Percentiles rank a stretch among this genome's conserved stretches.
Conservation (phyloP, 768 basidiomycete genomes). For the Tricholoma flavovirens region DNA sequence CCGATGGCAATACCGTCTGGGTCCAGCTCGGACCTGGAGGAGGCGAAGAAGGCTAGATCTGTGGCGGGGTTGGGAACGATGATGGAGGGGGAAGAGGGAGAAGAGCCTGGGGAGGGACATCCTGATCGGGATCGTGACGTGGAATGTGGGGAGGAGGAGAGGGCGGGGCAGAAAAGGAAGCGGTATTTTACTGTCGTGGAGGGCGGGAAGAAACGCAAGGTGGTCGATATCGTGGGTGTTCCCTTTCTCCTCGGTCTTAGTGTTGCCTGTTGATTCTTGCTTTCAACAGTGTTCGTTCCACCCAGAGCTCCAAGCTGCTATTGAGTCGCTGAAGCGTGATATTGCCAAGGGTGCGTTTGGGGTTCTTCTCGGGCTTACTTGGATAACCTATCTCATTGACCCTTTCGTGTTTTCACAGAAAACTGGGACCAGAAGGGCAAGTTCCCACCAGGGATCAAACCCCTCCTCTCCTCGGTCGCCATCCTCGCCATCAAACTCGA, state of each 20-base stretch:
- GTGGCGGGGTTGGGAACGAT: neutral
- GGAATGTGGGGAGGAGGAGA: slow-evolving; percentile 24
- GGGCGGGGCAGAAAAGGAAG: slow-evolving; percentile 47
- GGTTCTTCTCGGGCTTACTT: neutral
- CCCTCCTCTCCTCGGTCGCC: slow-evolving; percentile 63
- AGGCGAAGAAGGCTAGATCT: slow-evolving; percentile 4
- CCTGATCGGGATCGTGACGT: too few relatives aligned
- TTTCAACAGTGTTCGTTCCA: slow-evolving; percentile 58
- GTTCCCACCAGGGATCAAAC: slow-evolving; percentile 81
- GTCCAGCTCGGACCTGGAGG: neutral
- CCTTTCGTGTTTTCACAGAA: slow-evolving; percentile 36
- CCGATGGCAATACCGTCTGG: neutral
- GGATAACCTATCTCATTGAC: too few relatives aligned
- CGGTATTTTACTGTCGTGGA: slow-evolving; percentile 47
- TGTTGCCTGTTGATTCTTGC: neutral
- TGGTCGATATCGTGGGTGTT: slow-evolving; percentile 56
- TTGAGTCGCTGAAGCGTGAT: slow-evolving; percentile 56
- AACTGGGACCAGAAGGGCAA: slow-evolving; percentile 79
- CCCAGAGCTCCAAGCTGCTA: slow-evolving; percentile 54
- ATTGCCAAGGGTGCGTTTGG: slow-evolving; percentile 49
- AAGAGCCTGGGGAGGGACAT: neutral
- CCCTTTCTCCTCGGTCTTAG: neutral
- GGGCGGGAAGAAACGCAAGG: slow-evolving; percentile 65
- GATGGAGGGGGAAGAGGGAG: slow-evolving; percentile 1
- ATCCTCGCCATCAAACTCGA: slow-evolving; percentile 75